Evolutionary conservation across 345 rosid genomes (phyloP).

Genomic region (Euphorbia pulcherrima): DNA sequence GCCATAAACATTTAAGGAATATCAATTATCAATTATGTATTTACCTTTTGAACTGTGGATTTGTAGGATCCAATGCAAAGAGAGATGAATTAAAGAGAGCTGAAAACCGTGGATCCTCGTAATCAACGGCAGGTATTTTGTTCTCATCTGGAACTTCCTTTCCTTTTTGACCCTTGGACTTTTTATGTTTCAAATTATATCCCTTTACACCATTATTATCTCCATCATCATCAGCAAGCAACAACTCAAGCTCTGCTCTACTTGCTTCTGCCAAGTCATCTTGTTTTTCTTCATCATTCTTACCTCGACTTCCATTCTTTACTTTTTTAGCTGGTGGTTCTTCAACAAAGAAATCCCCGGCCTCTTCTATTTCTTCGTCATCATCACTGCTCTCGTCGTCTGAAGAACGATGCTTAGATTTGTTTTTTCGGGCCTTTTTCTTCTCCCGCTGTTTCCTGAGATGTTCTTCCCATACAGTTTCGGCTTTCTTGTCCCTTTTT

Average conservation of each 20-base stretch:
- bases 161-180: constrained; percentile 51
- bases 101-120: constrained; percentile 70
- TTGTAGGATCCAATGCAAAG: constrained; percentile 87
- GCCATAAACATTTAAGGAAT: neutral
- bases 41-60: constrained; percentile 93
- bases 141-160: constrained; percentile 48
- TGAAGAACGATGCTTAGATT: constrained; percentile 48
- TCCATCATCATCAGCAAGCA: constrained; percentile 73
- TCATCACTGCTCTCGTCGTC: constrained; percentile 27
- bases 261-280: constrained; percentile 51
- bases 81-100: constrained; percentile 49
- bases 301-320: constrained; percentile 26
- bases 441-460: constrained; percentile 64
- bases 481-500: constrained; percentile 65
- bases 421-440: constrained; percentile 58
- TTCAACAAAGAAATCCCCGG: constrained; percentile 67
- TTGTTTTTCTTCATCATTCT: constrained; percentile 24
- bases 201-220: constrained; percentile 58
- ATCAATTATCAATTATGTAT: neutral
- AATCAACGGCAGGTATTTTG: constrained; percentile 56
- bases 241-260: constrained; percentile 77
- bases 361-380: constrained; percentile 31
- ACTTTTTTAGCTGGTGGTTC: constrained; percentile 49
- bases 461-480: constrained; percentile 70
- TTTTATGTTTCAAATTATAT: constrained; percentile 65